These are phyloP conservation scores for Phytomonas francai DNA, from an alignment of 208 protist genomes.

Conservation along the genomic window DNA sequence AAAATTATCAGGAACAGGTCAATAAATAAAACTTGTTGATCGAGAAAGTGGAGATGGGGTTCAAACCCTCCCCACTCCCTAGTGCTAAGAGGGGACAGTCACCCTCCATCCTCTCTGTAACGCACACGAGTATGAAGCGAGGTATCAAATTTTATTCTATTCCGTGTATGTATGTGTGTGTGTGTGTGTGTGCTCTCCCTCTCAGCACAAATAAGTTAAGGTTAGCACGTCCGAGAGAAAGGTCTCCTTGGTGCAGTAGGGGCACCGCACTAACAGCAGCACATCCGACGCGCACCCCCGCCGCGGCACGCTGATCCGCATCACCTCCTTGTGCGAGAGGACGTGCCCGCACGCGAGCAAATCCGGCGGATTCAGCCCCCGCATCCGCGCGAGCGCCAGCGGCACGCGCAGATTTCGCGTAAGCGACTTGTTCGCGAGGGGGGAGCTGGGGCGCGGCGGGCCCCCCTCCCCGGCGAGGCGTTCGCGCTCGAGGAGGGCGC, in stretches of 20 bases:
- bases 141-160: not conserved
- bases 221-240: conserved; percentile 26
- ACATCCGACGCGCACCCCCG: conserved; percentile 9
- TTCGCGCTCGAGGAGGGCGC: conserved; percentile 16
- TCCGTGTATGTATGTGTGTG: no score
- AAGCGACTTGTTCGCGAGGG: no score
- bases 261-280: conserved; percentile 35
- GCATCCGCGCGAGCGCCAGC: conserved; percentile 4
- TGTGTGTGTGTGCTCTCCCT: not conserved
- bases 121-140: no score
- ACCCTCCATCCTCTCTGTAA: no score
- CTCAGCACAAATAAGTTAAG: conserved; percentile 51
- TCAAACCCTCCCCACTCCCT: no score
- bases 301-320: conserved; percentile 21
- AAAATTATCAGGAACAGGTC: no score
- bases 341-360: conserved; percentile 74
- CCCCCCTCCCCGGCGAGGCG: not conserved
- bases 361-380: conserved; percentile 46
- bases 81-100: no score
- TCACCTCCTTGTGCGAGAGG: conserved; percentile 48
- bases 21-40: no score
- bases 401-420: conserved; percentile 30
- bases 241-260: conserved; percentile 55
- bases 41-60: no score
- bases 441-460: no score